These are phyloP conservation scores for Kazachstania kunashirensis DNA, from an alignment of 805 yeast genomes.

Conservation along the genomic window DNA sequence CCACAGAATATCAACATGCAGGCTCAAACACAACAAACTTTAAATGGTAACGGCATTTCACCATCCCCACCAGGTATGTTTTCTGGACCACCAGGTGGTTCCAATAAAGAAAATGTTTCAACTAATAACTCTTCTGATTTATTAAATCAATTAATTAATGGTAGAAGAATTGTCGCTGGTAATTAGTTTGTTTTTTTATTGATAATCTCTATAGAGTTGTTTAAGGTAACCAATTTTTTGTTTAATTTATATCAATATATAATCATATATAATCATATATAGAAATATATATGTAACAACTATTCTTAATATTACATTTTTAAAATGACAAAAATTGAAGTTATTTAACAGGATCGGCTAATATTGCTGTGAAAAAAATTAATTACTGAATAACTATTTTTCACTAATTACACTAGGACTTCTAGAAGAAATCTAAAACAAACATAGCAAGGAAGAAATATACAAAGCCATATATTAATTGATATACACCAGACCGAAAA, in stretches of 20 bases:
- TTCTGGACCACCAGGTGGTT: constrained; percentile 12
- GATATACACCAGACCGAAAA: no score
- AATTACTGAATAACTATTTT: no score
- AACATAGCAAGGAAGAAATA: no score
- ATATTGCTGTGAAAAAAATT: no score
- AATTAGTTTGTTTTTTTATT: no score
- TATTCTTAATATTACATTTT: no score
- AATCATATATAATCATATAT: not conserved
- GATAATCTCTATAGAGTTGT: not conserved
- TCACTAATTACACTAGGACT: no score
- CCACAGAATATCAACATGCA: constrained; percentile 27
- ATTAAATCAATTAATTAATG: constrained; percentile 75
- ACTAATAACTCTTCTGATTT: constrained; percentile 64
- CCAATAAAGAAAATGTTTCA: constrained; percentile 7
- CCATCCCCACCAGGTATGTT: constrained; percentile 73
- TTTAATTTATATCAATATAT: not conserved
- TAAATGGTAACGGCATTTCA: constrained; percentile 2
- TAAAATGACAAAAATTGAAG: no score
- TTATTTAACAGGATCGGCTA: no score
- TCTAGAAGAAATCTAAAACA: no score
- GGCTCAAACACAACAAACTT: not conserved
- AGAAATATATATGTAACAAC: no score
- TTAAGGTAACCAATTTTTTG: not conserved
- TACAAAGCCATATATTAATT: no score
- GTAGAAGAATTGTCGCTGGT: constrained; percentile 42